Percentiles rank a stretch among this genome's conserved stretches.
phyloP scores from a whole-genome alignment of 2,329 filamentous ascomycete genomes.

The Xylariaceae sp. region DNA sequence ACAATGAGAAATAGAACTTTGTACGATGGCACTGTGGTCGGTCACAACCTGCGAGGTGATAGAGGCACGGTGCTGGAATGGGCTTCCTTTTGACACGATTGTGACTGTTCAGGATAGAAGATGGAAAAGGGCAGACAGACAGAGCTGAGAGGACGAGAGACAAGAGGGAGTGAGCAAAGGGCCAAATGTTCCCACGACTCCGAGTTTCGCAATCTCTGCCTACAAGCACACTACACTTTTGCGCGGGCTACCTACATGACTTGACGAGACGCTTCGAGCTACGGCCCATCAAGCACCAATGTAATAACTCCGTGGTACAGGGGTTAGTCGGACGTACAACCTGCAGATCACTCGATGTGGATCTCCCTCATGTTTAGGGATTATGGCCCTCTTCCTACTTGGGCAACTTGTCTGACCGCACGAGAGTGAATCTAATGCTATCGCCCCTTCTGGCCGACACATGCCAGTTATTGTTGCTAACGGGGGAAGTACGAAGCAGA shows the following conservation, averaged over 20 bases:
- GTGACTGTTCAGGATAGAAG: too few species aligned
- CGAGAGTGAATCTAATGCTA: background rate
- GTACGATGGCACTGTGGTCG: constrained; percentile 19
- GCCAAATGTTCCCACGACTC: too few species aligned
- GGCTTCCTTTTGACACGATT: constrained; percentile 17
- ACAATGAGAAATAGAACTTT: constrained; percentile 23
- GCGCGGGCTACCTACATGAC: background rate
- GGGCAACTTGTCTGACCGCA: too few species aligned
- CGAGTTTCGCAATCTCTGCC: too few species aligned
- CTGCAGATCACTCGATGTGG: constrained; percentile 29
- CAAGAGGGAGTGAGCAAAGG: too few species aligned
- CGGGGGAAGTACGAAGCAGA: too few species aligned
- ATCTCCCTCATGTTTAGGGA: constrained; percentile 26
- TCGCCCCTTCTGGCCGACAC: background rate
- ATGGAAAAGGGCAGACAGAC: too few species aligned
- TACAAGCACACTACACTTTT: too few species aligned
- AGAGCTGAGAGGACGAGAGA: too few species aligned
- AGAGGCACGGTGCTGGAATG: constrained; percentile 12
- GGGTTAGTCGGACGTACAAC: constrained; percentile 24
- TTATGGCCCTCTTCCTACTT: constrained; percentile 6
- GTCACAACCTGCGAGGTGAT: constrained; percentile 15
- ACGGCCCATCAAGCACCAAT: constrained; percentile 10
- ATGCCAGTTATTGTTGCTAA: background rate
- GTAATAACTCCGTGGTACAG: constrained; percentile 29
- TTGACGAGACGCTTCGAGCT: background rate